Conservation (phyloP, 371 early-diverging fungal species). For the Mucor lusitanicus region DNA sequence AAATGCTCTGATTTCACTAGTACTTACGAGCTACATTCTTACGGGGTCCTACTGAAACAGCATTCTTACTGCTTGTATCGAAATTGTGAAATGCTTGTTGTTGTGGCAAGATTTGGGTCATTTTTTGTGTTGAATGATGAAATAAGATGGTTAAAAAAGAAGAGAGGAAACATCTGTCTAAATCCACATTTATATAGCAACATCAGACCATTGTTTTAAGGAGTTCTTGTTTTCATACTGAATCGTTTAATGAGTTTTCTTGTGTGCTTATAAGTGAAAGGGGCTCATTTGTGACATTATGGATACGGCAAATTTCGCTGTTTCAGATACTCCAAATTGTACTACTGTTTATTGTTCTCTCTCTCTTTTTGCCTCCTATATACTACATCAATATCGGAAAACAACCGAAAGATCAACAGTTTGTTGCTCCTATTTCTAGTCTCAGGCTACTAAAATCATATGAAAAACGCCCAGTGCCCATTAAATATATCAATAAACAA, state of each 20-base stretch:
- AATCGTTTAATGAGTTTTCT: not conserved
- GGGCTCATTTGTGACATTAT: conserved; percentile 4
- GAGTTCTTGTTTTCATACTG: not conserved
- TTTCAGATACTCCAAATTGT: not conserved
- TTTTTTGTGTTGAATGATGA: not conserved
- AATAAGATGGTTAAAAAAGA: not conserved
- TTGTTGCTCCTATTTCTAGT: not conserved
- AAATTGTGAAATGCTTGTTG: not conserved
- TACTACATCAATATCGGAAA: not conserved
- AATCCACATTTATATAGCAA: not conserved
- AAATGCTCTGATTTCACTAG: not conserved
- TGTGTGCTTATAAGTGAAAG: not conserved
- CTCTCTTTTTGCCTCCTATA: not conserved
- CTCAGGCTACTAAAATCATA: not conserved
- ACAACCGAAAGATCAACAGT: not conserved
- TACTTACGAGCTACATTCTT: conserved; percentile 15
- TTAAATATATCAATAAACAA: not conserved
- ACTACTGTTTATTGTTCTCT: not conserved
- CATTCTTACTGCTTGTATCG: not conserved
- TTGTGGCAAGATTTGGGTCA: not conserved
- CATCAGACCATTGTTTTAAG: not conserved
- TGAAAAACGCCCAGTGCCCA: not conserved
- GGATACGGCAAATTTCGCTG: not conserved
- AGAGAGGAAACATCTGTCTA: not conserved
- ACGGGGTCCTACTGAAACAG: not conserved